Evolutionary conservation across 768 basidiomycete species (phyloP), one percentile per base, ranked within the genome.

Genomic region (Pluteus cervinus): DNA sequence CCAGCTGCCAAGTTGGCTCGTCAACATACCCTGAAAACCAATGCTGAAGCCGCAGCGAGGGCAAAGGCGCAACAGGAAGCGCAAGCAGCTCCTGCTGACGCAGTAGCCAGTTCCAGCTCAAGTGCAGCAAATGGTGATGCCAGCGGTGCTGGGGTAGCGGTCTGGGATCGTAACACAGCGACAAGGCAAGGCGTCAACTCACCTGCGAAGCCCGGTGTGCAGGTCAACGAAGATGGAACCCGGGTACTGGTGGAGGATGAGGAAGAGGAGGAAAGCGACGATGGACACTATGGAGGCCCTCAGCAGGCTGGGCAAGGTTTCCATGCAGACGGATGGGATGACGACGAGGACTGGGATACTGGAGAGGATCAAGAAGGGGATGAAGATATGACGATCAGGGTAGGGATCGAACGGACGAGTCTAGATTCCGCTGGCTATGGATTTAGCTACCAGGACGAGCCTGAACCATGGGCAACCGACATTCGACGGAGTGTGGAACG

Each of bases 1-100:
- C 92, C 92, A 5, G 92, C 92, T 11, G 92, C 92, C 3, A 82
- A 85, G 56, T 71, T 94, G 8, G 91, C 88, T 1, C 57, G 92
- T 28, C 88, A 92, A 56, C 91, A 94, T 57, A 96, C 92, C 4
- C 75, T 96, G 43, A 88, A 84, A 66, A 86, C 74, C 39, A 88
- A 86, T 46, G 85, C 86, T 7, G 83, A 84, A 55, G 83, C 81
- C 11, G 83, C 82, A 20, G 82, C 79, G 0, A 71, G 61, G 51
- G 76, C 73, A 11, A 77, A 76, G 54, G 75, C 71, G 29, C 69
- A 73, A 41, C 63, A 68, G 36, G 77, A 76, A 44, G 75, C 75
- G 3, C 62, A 65, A 32, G 69, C 66, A 2, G 71, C 68, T 11
- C 67, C 64, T 1, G 63, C 58, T 23, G n/a, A n/a, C n/a, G 60